Base-by-base conservation (phyloP, 2,329 filamentous ascomycete genomes). In the Hortaea werneckii region DNA sequence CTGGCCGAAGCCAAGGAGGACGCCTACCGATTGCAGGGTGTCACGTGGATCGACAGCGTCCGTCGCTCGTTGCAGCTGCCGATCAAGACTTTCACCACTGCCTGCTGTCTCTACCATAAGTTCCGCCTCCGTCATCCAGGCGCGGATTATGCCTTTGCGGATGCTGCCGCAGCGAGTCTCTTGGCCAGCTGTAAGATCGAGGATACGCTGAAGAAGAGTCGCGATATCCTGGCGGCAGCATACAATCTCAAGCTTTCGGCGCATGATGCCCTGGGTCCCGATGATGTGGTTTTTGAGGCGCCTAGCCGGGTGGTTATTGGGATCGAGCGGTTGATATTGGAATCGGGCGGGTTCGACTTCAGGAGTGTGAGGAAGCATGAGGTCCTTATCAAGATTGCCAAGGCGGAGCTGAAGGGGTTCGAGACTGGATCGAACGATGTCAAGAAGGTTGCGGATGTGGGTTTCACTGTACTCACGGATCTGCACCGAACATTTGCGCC, bases 101-200 rank as follows among this genome's bases (percentile, higher is more conserved):
- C 92, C 1, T 87, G 84, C 52, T 82, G 85, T 11, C 95, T 95
- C 64, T 98, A 89, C 62, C 90, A 96, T 72, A 88, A 88, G 56
- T 95, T 95, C 64, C 82, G 90, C 29, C 76, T 96, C 43, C 79
- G 83, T 40, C 88, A 94, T 59, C 77, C 82, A n/a, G 87, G 89
- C 55, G 80, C 74, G 53, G 88, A 94, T 59, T 95, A 94, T 66
- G 85, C 52, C 32, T 85, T 63, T 88, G 82, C 61, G 65, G 90
- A 96, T 62, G 89, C 87, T 1, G 87, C 90, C 0, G 79, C 92
- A 5, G 87, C 92, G 1, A 84, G 87, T 26, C 72, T 98, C 6
- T 90, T 96, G 60, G 85, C 89, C 2, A 89, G 89, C 2, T 96
- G 90, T 73, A 98, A 98, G 70, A 88, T 94, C 40, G 92, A 98